phyloP scores from a whole-genome alignment of 2,329 filamentous ascomycete genomes.

The Colletotrichum sansevieriae region DNA sequence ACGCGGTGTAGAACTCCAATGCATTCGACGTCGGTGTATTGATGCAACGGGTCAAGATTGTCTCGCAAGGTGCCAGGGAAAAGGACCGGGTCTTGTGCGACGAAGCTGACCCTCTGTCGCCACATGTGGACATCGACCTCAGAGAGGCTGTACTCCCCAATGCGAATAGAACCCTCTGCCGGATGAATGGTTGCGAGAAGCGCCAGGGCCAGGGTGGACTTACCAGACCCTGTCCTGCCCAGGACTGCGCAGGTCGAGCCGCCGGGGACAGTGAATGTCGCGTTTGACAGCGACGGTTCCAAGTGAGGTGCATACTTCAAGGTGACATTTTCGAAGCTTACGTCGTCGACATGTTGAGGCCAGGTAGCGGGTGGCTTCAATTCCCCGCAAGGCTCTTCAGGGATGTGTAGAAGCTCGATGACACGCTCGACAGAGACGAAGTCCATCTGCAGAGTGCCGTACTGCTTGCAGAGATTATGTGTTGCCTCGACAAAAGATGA shows the following conservation, averaged over 20 bases:
- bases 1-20: conserved; percentile 69
- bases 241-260: conserved; percentile 76
- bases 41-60: conserved; percentile 77
- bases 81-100: conserved; percentile 74
- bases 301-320: conserved; percentile 84
- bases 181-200: conserved; percentile 69
- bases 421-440: conserved; percentile 92
- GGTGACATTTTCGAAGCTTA: conserved; percentile 82
- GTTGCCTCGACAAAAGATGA: conserved; percentile 77
- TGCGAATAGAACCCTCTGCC: conserved; percentile 62
- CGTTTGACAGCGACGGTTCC: conserved; percentile 76
- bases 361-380: conserved; percentile 80
- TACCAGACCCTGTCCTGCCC: conserved; percentile 88
- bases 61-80: conserved; percentile 71
- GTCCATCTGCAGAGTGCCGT: conserved; percentile 90
- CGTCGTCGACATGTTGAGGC: conserved; percentile 79
- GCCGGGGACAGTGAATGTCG: conserved; percentile 79
- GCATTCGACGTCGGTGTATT: conserved; percentile 67
- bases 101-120: conserved; percentile 70
- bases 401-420: conserved; percentile 82
- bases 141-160: conserved; percentile 67
- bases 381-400: conserved; percentile 78
- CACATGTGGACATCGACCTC: conserved; percentile 67
- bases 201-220: conserved; percentile 79
- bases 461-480: conserved; percentile 80